Base-by-base conservation (phyloP, 2,329 filamentous ascomycete species). In the Colletotrichum sp. region DNA sequence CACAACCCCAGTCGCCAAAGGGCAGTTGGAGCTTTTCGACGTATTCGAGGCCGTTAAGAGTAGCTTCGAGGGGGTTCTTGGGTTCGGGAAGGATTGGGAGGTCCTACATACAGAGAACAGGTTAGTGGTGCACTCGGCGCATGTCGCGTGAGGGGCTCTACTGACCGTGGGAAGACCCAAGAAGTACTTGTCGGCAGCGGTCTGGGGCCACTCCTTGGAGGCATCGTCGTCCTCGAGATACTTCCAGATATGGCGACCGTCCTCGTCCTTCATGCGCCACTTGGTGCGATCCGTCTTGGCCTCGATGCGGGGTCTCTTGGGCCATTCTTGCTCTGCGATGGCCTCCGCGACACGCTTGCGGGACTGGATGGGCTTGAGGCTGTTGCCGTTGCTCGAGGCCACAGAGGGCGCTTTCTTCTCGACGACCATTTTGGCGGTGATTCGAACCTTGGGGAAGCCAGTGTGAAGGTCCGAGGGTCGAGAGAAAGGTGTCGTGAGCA, bases 1-100 rank as follows among this genome's bases (percentile, higher is more conserved):
- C 97, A 87, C 96, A 99, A 7, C 90, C 97, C 97, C 97, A 99
- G 82, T 98, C 95, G 7, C 97, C 97, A 1, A 95, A 94, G 16
- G 94, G 92, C 2, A 98, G 89, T 84, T 99, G 97, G 29, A 99
- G 91, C 78, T 96, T 91, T 73, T 96, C 95, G 87, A 98, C 98
- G 88, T 98, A 99, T 5, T 91, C 88, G 70, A 99, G 89, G 49
- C 94, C 96, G 86, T 99, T 99, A 76, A 90, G 88, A 5, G 95
- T 95, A 6, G 95, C 89, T 78, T 97, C 92, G 72, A 97, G 89
- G 7, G 96, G 93, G 5, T 89, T 96, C 77, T 92, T 91, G 5
- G 96, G 89, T 74, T 89, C 87, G 27, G 93, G 92, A 0, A 98
- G 91, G 6, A 92, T 87, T 1, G 96, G 95, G 9, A 96, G 91